A percentile compares a stretch with the other conserved stretches of the same genome.
Conservation (phyloP, 371 early-diverging fungal species). For the Mucor lusitanicus region DNA sequence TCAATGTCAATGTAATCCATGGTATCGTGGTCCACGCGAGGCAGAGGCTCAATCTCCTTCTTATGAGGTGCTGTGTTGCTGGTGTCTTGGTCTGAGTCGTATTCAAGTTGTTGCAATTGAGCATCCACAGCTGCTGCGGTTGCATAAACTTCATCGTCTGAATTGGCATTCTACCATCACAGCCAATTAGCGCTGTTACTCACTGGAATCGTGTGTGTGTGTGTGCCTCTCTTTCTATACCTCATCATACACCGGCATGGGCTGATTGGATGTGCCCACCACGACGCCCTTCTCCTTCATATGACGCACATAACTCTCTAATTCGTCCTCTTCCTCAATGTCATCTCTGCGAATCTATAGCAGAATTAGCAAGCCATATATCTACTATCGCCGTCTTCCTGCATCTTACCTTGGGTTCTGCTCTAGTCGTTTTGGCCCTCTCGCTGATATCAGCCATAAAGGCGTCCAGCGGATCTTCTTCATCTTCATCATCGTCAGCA, state of each 20-base stretch:
- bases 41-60: slow-evolving; percentile 69
- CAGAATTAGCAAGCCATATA: neutral
- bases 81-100: slow-evolving; percentile 35
- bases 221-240: slow-evolving; percentile 29
- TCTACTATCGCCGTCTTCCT: neutral
- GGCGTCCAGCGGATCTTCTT: slow-evolving; percentile 85
- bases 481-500: slow-evolving; percentile 43
- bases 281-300: slow-evolving; percentile 77
- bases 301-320: slow-evolving; percentile 77
- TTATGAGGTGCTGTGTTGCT: slow-evolving; percentile 21
- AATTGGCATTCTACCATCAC: slow-evolving; percentile 64
- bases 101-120: slow-evolving; percentile 21
- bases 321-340: slow-evolving; percentile 79
- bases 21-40: slow-evolving; percentile 69
- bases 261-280: slow-evolving; percentile 56
- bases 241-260: slow-evolving; percentile 50
- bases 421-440: slow-evolving; percentile 54
- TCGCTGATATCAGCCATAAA: slow-evolving; percentile 84
- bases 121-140: slow-evolving; percentile 79
- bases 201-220: too few relatives aligned
- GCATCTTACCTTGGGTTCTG: slow-evolving; percentile 47
- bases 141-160: slow-evolving; percentile 88
- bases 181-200: neutral
- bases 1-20: slow-evolving; percentile 77
- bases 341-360: slow-evolving; percentile 62